A percentile compares a stretch with the other conserved stretches of the same genome.
Evolutionary conservation across 1,284 basidiomycete species (phyloP).

Genomic region (Puccinia novopanici): DNA sequence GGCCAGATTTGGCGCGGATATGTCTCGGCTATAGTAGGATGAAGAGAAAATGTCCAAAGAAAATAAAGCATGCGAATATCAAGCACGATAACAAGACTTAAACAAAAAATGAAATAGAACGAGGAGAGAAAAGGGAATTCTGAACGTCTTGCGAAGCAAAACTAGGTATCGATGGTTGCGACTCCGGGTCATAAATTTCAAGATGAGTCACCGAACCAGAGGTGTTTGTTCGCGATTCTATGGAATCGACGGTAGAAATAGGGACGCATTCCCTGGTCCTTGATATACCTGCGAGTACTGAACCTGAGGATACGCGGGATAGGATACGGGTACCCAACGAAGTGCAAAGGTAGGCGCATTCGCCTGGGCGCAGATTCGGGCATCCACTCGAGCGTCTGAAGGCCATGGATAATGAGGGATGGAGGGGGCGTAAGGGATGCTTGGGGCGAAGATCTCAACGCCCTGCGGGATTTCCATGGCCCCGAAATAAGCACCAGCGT

Average conservation of each 20-base stretch:
- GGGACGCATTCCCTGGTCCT: background rate
- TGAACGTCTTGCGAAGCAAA: too few relatives aligned
- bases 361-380: background rate
- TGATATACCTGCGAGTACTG: background rate
- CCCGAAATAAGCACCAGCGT: background rate
- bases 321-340: conserved; percentile 3
- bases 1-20: too few relatives aligned
- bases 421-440: conserved; percentile 14
- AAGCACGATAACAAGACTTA: too few relatives aligned
- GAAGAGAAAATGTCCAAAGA: too few relatives aligned
- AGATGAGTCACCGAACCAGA: background rate
- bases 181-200: too few relatives aligned
- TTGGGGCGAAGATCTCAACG: background rate
- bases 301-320: background rate
- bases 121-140: background rate
- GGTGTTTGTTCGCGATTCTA: background rate
- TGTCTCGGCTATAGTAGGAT: too few relatives aligned
- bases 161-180: too few relatives aligned
- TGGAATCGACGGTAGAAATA: background rate
- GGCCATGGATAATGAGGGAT: background rate
- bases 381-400: background rate
- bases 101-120: background rate
- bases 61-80: too few relatives aligned
- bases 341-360: conserved; percentile 2
- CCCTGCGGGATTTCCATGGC: background rate